Conservation (phyloP, 2,329 filamentous ascomycete genomes). For the Periglandula ipomoeae region DNA sequence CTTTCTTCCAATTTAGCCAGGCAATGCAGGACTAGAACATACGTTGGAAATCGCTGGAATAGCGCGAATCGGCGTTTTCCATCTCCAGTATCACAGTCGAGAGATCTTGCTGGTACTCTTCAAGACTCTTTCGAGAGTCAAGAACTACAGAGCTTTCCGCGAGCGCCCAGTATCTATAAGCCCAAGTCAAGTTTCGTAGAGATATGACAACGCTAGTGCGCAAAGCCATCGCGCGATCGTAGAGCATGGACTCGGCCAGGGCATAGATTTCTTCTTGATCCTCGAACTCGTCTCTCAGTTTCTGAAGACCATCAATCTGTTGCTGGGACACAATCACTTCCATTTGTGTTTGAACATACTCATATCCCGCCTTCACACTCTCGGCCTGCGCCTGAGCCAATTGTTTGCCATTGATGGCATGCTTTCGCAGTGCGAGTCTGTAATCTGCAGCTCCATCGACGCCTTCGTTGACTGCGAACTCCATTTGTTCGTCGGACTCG, state of each 20-base stretch:
- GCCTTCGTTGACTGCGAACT: not conserved
- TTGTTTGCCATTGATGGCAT: not conserved
- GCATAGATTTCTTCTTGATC: not conserved
- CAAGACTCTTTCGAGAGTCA: not conserved
- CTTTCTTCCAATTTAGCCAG: too few species aligned
- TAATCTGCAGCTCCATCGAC: not conserved
- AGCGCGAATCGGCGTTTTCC: not conserved
- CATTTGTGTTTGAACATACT: not conserved
- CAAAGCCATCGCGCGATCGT: not conserved
- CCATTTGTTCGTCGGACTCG: not conserved
- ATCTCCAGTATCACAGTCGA: not conserved
- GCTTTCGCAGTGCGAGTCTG: not conserved
- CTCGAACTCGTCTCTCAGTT: not conserved
- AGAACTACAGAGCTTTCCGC: not conserved
- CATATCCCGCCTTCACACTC: not conserved
- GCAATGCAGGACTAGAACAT: not conserved
- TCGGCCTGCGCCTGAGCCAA: slow-evolving; percentile 1
- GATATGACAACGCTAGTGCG: not conserved
- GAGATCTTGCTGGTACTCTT: not conserved
- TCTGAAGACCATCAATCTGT: not conserved
- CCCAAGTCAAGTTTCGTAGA: not conserved
- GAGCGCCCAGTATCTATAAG: not conserved
- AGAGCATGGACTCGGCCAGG: not conserved
- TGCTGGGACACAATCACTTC: not conserved
- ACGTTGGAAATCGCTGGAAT: not conserved